Evolutionary conservation across 2,329 filamentous ascomycete genomes (phyloP).

Genomic region (Blastomyces gilchristii): DNA sequence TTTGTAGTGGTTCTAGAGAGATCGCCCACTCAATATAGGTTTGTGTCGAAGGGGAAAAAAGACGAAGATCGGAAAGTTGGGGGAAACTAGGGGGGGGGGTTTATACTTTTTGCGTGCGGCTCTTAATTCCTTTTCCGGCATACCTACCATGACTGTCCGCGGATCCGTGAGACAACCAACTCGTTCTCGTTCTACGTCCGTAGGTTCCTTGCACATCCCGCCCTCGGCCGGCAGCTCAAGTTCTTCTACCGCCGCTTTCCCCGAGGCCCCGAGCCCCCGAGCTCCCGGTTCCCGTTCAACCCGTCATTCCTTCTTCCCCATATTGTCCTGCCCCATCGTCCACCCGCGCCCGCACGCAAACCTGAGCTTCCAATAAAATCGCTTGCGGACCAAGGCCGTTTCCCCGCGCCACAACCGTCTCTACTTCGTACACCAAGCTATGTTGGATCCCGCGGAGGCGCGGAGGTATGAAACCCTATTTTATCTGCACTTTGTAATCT

Average conservation of each 20-base stretch:
- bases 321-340: no score
- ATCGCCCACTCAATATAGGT: neutral
- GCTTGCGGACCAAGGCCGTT: neutral
- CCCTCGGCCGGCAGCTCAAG: no score
- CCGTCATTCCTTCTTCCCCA: no score
- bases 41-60: neutral
- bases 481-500: neutral
- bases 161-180: no score
- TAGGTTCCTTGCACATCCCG: no score
- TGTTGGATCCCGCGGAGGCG: neutral
- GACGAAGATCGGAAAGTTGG: neutral
- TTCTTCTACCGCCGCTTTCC: no score
- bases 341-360: no score
- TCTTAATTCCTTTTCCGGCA: neutral
- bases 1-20: neutral
- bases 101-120: neutral
- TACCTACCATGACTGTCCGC: neutral
- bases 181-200: no score
- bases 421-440: neutral
- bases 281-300: no score
- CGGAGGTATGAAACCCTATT: neutral
- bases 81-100: no score
- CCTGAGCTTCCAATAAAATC: no score
- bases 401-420: neutral
- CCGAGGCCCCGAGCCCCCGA: no score